Conservation (phyloP, 164 flowering plant genomes). For the Amborella trichopoda region DNA sequence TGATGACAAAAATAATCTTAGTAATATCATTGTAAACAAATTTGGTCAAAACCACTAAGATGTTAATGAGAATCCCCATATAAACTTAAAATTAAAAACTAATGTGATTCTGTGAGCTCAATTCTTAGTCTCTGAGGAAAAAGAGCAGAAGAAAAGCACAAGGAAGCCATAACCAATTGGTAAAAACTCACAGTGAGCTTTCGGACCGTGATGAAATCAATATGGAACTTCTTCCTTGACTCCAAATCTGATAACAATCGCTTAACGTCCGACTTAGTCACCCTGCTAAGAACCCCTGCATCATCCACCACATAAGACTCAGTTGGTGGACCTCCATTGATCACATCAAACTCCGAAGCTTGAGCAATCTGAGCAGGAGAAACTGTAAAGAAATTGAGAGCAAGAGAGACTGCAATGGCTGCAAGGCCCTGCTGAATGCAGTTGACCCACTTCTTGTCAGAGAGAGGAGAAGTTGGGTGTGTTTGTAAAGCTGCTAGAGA, state of each 20-base stretch:
- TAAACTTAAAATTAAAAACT: too few relatives aligned
- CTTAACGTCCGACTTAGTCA: slow-evolving; percentile 81
- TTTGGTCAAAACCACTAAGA: too few relatives aligned
- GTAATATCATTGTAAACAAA: too few relatives aligned
- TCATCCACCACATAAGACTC: slow-evolving; percentile 81
- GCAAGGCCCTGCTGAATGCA: slow-evolving; percentile 66
- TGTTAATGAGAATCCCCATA: too few relatives aligned
- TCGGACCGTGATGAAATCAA: slow-evolving; percentile 75
- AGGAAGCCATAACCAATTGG: too few relatives aligned
- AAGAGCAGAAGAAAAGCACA: too few relatives aligned
- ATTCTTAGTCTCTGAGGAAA: too few relatives aligned
- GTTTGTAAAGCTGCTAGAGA: too few relatives aligned
- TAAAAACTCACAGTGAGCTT: slow-evolving; percentile 76
- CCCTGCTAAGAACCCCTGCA: slow-evolving; percentile 87
- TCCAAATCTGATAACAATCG: slow-evolving; percentile 76
- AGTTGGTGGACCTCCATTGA: slow-evolving; percentile 69
- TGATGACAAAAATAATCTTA: too few relatives aligned
- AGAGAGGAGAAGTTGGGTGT: slow-evolving; percentile 2
- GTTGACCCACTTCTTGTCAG: slow-evolving; percentile 47
- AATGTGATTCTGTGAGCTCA: too few relatives aligned
- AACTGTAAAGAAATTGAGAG: slow-evolving; percentile 54
- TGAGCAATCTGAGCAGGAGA: slow-evolving; percentile 25
- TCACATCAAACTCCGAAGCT: slow-evolving; percentile 86
- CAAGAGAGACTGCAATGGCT: slow-evolving; percentile 72
- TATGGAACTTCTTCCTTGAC: slow-evolving; percentile 63